A percentile compares a stretch with the other conserved stretches of the same genome.
Conservation (phyloP, 1,284 basidiomycete species). For the Ceratobasidium sp. region DNA sequence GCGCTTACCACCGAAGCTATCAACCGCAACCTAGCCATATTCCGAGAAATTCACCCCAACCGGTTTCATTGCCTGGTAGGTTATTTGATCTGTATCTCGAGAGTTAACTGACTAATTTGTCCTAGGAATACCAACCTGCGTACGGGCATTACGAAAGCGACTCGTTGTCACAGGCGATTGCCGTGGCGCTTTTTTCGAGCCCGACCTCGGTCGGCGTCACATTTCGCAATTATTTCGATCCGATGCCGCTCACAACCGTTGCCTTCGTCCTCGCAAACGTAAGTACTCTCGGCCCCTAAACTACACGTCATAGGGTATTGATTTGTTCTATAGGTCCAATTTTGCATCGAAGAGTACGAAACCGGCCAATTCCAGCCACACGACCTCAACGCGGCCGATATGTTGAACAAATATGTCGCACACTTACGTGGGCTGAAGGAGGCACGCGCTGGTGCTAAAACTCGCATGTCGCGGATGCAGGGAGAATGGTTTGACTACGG, state of each 20-base stretch:
- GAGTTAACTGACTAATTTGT: background rate
- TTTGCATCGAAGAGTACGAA: constrained; percentile 12
- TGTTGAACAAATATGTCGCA: constrained; percentile 24
- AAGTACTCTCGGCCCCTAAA: background rate
- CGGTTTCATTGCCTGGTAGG: constrained; percentile 13
- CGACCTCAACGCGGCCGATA: constrained; percentile 24
- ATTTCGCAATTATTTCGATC: background rate
- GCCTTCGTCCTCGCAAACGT: constrained; percentile 7
- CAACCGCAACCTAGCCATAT: background rate
- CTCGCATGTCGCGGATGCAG: background rate
- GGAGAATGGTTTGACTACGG: constrained; percentile 5
- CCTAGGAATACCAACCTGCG: background rate
- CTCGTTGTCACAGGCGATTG: background rate
- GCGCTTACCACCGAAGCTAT: background rate
- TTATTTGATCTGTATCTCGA: background rate
- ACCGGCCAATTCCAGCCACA: background rate
- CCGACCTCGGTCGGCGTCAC: background rate
- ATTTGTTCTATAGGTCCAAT: background rate
- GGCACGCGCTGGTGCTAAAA: background rate
- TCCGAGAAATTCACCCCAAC: background rate
- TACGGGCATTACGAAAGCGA: constrained; percentile 11
- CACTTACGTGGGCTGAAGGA: constrained; percentile 17
- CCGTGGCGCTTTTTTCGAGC: background rate
- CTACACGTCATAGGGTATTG: background rate
- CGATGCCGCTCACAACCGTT: background rate